Base-by-base conservation (phyloP, 2,329 filamentous ascomycete genomes). In the Ceratocystis ficicola region DNA sequence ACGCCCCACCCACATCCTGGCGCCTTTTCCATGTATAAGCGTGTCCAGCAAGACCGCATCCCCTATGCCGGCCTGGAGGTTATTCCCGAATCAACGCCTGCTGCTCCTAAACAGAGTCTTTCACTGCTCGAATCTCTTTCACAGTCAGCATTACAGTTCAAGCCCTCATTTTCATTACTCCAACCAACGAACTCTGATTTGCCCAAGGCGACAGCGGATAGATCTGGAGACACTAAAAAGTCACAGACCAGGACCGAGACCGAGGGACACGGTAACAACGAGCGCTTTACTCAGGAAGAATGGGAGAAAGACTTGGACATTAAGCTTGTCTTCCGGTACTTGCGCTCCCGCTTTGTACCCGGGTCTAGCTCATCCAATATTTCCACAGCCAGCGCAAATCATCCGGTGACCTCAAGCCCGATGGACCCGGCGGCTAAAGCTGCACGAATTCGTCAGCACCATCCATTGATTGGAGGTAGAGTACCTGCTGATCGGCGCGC, bases 251-350 rank as follows among this genome's bases (percentile, higher is more conserved):
- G 12, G 25, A 10, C 20, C 1, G 46, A 66, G 20, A 36, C 52
- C 2, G 50, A 63, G 3, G 25, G 25, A n/a, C n/a, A 30, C 32
- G 25, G 25, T 22, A 25, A 65, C 32, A 52, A 68, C 20, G 70
- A 70, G 3, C 69, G 74, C 0, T 85, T 85, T 68, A 83, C 81
- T 1, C 80, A 89, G 71, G 89, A 94, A 44, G 94, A 96, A 72
- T 99, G 94, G 94, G 92, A 97, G 75, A 86, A 87, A 68, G 89
- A 96, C 65, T 81, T 97, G 4, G 92, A 97, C 72, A 84, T 96
- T 69, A 89, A 88, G 73, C 88, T 96, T 74, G 89, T 97, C 44
- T 97, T 97, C 77, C 85, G 86, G 62, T 97, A 94, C 73, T 81
- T 96, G 36, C 84, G 86, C 67, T 88, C 84, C 20, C 86, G 89